A percentile compares a stretch with the other conserved stretches of the same genome.
Evolutionary conservation across 2,329 filamentous ascomycete genomes (phyloP).

Genomic region (Fusarium miscanthi): DNA sequence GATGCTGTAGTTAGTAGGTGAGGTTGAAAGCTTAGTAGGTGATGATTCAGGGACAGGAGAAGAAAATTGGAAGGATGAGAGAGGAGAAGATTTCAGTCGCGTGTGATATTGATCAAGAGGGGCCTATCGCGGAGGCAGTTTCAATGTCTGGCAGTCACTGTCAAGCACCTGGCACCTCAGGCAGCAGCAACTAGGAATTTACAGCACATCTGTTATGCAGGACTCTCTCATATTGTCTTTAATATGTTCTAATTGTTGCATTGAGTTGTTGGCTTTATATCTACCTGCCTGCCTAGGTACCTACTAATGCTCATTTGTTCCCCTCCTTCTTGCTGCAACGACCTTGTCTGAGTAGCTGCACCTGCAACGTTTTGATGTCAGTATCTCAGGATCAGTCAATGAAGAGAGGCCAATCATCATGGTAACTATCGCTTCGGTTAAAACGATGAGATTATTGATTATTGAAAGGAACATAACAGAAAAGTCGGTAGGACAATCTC

Average conservation of each 20-base stretch:
- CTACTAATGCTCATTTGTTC: neutral
- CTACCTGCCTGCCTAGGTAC: neutral
- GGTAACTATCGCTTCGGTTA: too few relatives aligned
- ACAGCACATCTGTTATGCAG: neutral
- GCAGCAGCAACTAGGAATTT: slow-evolving; percentile 17
- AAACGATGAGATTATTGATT: neutral
- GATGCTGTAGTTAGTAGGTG: slow-evolving; percentile 15
- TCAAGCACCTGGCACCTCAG: slow-evolving; percentile 29
- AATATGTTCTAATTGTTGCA: neutral
- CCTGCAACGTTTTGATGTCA: neutral
- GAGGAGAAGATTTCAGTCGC: slow-evolving; percentile 13
- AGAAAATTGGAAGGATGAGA: slow-evolving; percentile 7
- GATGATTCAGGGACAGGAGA: slow-evolving; percentile 3
- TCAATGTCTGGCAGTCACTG: slow-evolving; percentile 26
- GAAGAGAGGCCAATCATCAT: too few relatives aligned
- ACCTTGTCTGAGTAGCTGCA: neutral
- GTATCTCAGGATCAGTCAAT: neutral
- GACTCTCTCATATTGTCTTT: neutral
- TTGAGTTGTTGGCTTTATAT: neutral
- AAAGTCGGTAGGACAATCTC: neutral
- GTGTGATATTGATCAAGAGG: neutral
- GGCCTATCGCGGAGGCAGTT: neutral
- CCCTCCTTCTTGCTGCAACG: too few relatives aligned
- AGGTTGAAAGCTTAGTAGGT: slow-evolving; percentile 7
- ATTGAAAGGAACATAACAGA: neutral